Conservation (phyloP, 805 yeast species). For the Saccharomyces mikatae region DNA sequence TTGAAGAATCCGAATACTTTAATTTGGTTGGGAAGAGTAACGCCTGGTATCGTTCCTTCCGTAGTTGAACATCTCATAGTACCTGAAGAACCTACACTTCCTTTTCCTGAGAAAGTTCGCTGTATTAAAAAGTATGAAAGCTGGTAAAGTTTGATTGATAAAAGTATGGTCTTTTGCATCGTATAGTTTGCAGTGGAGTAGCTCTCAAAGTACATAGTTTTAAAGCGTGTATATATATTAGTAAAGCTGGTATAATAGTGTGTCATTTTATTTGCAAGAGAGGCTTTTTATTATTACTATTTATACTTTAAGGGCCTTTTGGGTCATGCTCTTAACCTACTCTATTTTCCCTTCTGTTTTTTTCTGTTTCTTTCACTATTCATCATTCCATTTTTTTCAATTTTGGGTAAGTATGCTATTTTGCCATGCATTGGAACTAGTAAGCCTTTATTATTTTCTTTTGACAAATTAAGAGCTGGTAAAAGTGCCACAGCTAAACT, state of each 20-base stretch:
- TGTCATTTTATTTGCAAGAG: neutral
- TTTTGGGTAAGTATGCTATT: too few species aligned
- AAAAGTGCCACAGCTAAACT: neutral
- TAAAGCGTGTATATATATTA: neutral
- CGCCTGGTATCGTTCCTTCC: constrained; percentile 66
- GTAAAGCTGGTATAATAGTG: neutral
- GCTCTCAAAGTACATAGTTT: neutral
- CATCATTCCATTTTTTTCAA: neutral
- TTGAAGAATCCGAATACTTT: constrained; percentile 42
- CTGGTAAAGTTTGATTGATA: constrained; percentile 14
- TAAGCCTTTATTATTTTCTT: too few species aligned
- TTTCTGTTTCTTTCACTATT: too few species aligned
- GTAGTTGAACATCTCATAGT: constrained; percentile 68
- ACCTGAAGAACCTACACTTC: constrained; percentile 65
- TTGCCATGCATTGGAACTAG: neutral
- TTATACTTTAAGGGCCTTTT: neutral
- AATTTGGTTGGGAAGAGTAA: constrained; percentile 82
- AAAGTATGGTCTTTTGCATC: neutral
- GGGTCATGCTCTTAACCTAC: neutral
- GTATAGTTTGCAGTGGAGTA: neutral
- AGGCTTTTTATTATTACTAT: neutral
- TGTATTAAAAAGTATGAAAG: constrained; percentile 40
- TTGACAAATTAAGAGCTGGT: neutral
- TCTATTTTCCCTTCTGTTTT: neutral
- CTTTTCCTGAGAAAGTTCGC: constrained; percentile 51